Evolutionary conservation across 768 basidiomycete species (phyloP), one percentile per base, ranked within the genome.

Genomic region (Collybia mongolica): DNA sequence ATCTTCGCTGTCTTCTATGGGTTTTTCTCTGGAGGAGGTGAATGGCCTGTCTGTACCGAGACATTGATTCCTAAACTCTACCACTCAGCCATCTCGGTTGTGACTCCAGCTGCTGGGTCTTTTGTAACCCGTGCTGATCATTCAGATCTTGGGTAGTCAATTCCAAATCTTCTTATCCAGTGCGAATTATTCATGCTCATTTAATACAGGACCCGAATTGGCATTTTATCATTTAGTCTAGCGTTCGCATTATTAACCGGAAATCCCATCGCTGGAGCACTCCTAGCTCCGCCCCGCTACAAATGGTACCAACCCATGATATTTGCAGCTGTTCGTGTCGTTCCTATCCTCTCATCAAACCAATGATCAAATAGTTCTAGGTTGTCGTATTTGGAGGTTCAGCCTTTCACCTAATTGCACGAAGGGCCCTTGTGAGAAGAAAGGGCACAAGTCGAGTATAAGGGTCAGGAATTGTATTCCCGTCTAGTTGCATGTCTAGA

Each of bases 21-120:
- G 0, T 80, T 80, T 62, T 79, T 80, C 60, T 77, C 78, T 36
- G 80, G 80, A 32, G 77, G 74, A 60, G 70, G 78, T 80, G 53
- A 51, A 73, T 67, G 19, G 17, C 2, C 15, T 23, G 12, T 38
- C 5, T 23, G 19, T 15, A 17, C 37, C 32, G 20, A 12, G 40
- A 3, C 6, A 43, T 36, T 23, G 35, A 14, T 28, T 55, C 12
- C 46, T 43, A 1, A 11, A 18, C 9, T 28, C 2, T 17, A 20
- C 49, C 44, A 54, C 37, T 19, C 44, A 78, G 77, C 70, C 46
- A 63, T 76, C 22, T 74, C 72, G 36, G 54, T 76, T 45, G 60
- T 64, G 52, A 68, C 72, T 18, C 71, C 74, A 47, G 68, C 71
- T 45, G 66, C 68, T 48, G 68, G 64, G 26, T 67, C 67, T 38